These are phyloP conservation scores for Hyaloperonospora brassicae DNA, from an alignment of 352 stramenopile genomes.

Conservation along the genomic window DNA sequence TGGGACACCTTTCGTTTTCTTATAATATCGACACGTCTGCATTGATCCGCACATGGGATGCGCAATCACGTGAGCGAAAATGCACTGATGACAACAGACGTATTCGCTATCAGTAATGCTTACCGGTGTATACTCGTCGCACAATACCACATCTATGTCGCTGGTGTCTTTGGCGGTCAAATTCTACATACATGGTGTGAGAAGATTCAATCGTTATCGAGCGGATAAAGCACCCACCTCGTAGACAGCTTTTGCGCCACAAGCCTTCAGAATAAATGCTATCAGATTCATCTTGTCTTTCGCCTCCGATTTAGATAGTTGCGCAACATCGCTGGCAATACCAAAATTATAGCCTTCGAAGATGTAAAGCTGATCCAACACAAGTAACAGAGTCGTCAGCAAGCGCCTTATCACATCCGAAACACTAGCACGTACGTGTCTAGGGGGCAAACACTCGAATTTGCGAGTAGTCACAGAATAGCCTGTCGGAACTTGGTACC, in stretches of 20 bases:
- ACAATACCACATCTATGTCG: constrained; percentile 55
- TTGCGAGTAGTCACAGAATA: constrained; percentile 55
- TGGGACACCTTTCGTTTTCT: constrained; percentile 25
- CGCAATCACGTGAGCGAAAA: neutral
- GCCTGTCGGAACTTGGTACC: constrained; percentile 60
- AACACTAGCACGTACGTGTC: constrained; percentile 19
- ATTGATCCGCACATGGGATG: neutral
- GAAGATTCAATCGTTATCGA: too few species aligned
- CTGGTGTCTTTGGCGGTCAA: constrained; percentile 28
- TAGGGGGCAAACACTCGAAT: constrained; percentile 46
- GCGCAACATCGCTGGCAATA: constrained; percentile 44
- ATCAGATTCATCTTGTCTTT: constrained; percentile 43
- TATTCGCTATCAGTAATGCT: neutral
- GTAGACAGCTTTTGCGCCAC: constrained; percentile 48
- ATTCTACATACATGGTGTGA: constrained; percentile 27
- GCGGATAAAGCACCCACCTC: constrained; percentile 25
- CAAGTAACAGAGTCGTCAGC: constrained; percentile 9
- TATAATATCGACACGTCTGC: constrained; percentile 52
- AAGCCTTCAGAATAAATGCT: constrained; percentile 52
- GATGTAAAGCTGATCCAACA: constrained; percentile 38
- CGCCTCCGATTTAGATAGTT: constrained; percentile 22
- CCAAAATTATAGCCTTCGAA: constrained; percentile 56
- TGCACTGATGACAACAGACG: neutral
- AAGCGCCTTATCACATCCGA: neutral
- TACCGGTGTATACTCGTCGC: constrained; percentile 68